Conservation (phyloP, 768 basidiomycete species). For the Chlorophyllum brunneum region DNA sequence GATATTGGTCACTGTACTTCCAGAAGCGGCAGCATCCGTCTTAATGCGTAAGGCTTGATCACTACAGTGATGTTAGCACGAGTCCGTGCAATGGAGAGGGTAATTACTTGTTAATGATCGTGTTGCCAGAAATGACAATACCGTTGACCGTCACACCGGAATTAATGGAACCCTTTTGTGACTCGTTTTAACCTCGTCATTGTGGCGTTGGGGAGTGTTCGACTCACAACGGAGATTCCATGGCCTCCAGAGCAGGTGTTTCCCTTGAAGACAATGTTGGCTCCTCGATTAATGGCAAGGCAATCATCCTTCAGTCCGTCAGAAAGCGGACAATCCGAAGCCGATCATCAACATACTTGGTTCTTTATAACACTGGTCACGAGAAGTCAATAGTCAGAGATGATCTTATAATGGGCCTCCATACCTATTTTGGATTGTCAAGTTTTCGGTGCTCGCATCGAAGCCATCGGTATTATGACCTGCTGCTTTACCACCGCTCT, state of each 20-base stretch:
- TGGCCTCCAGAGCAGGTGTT: constrained; percentile 60
- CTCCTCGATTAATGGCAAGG: constrained; percentile 45
- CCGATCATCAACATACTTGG: constrained; percentile 28
- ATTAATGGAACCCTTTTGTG: constrained; percentile 49
- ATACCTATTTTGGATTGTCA: constrained; percentile 41
- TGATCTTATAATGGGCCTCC: background rate
- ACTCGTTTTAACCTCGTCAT: background rate
- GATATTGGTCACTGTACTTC: constrained; percentile 44
- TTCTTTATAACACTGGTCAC: constrained; percentile 28
- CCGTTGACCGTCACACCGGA: constrained; percentile 42
- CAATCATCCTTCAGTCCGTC: constrained; percentile 49
- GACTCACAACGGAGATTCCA: constrained; percentile 59
- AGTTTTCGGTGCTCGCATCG: constrained; percentile 32
- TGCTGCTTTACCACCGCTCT: constrained; percentile 45
- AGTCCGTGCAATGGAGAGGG: background rate
- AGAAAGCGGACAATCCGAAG: constrained; percentile 1
- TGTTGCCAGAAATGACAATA: constrained; percentile 48
- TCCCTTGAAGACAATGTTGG: constrained; percentile 42
- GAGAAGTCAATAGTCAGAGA: background rate
- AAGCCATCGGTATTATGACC: constrained; percentile 52
- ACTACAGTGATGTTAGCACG: constrained; percentile 22
- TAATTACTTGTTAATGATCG: constrained; percentile 48
- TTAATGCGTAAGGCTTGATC: constrained; percentile 62
- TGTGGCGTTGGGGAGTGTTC: background rate
- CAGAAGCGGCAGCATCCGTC: constrained; percentile 40